phyloP scores from a whole-genome alignment of 2,329 filamentous ascomycete genomes.

The Pseudomassariella vexata region DNA sequence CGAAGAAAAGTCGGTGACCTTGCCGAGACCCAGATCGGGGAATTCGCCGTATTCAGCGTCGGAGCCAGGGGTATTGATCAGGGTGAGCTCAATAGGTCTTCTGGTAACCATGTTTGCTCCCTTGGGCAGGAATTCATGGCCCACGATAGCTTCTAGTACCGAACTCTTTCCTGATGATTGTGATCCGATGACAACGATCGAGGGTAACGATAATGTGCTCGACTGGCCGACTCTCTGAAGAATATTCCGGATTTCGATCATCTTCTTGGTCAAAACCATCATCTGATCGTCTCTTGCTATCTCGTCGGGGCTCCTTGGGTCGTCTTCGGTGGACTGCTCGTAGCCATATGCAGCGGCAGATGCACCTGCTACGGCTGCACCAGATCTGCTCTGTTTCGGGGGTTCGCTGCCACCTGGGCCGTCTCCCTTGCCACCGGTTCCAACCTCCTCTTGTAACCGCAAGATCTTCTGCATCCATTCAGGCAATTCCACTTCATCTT shows the following conservation, averaged over 20 bases:
- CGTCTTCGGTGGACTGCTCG: constrained; percentile 61
- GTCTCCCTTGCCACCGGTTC: constrained; percentile 38
- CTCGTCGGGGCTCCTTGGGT: constrained; percentile 55
- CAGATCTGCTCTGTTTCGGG: constrained; percentile 54
- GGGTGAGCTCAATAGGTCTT: constrained; percentile 88
- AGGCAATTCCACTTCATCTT: constrained; percentile 62
- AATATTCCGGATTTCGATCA: constrained; percentile 97
- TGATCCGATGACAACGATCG: constrained; percentile 98
- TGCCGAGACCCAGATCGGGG: constrained; percentile 81
- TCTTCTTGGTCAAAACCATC: constrained; percentile 98
- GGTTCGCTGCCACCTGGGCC: constrained; percentile 45
- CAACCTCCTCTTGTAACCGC: constrained; percentile 53
- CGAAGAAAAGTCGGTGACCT: constrained; percentile 84
- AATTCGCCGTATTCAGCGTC: constrained; percentile 93
- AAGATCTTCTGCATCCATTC: constrained; percentile 78
- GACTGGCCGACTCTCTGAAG: constrained; percentile 90
- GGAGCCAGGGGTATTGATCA: constrained; percentile 89
- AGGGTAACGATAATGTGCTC: constrained; percentile 79
- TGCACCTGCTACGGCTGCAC: constrained; percentile 61
- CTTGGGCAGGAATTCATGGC: constrained; percentile 95
- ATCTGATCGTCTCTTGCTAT: constrained; percentile 90
- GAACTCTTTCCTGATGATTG: constrained; percentile 98
- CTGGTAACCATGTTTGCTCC: constrained; percentile 99
- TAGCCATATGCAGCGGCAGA: constrained; percentile 76
- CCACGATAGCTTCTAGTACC: constrained; percentile 92